Conservation (phyloP, 441 rosid genomes). For the Pelargonium cotyledonis region DNA sequence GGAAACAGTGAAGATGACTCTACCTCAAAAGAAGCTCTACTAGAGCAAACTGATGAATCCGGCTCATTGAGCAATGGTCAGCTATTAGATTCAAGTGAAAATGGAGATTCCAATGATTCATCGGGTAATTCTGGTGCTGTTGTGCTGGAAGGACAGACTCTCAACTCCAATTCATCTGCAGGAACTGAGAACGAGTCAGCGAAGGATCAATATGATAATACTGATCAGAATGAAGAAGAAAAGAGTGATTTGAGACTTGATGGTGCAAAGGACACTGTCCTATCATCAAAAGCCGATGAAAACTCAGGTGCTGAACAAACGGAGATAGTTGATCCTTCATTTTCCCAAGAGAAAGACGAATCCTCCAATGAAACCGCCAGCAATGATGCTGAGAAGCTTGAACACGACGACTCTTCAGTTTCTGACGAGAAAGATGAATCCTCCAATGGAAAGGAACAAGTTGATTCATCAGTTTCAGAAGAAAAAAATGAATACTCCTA, state of each 20-base stretch:
- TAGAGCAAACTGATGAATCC: constrained; percentile 33
- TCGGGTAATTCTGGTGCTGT: constrained; percentile 30
- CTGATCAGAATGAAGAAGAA: constrained; percentile 23
- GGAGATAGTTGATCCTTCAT: constrained; percentile 36
- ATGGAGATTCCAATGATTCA: constrained; percentile 35
- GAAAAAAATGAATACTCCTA: constrained; percentile 11
- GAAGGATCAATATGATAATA: constrained; percentile 20
- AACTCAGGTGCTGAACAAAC: constrained; percentile 31
- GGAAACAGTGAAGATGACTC: constrained; percentile 22
- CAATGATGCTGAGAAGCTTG: background rate
- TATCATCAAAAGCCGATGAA: constrained; percentile 26
- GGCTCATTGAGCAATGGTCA: constrained; percentile 34
- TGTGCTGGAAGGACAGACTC: constrained; percentile 26
- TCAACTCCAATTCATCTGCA: constrained; percentile 17
- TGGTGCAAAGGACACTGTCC: constrained; percentile 27
- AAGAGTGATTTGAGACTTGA: constrained; percentile 24
- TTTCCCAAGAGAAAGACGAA: constrained; percentile 25
- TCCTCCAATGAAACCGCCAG: constrained; percentile 12
- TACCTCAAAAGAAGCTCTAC: constrained; percentile 24
- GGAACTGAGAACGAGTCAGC: constrained; percentile 22
- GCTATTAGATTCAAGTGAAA: constrained; percentile 37
- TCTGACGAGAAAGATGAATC: background rate
- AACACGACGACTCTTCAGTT: background rate
- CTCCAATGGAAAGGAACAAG: constrained; percentile 15
- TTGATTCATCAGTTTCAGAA: constrained; percentile 10